These are phyloP conservation scores for Annona squamosa DNA, from an alignment of 164 flowering plant species.

Conservation along the genomic window DNA sequence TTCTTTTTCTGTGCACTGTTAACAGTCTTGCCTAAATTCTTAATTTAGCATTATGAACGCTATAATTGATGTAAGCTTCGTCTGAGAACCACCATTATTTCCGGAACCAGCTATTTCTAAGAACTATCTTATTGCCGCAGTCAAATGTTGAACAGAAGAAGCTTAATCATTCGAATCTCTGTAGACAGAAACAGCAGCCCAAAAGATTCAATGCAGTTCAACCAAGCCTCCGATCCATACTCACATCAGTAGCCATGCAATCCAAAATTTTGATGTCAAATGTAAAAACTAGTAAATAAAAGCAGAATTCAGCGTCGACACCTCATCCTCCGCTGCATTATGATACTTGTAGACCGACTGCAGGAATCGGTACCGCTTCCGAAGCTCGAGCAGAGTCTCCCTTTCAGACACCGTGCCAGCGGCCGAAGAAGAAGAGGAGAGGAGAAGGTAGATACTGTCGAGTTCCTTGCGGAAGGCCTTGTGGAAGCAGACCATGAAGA, in stretches of 20 bases:
- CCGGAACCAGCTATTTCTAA: not conserved
- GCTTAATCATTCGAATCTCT: too few species aligned
- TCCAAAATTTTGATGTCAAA: not conserved
- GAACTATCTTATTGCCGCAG: not conserved
- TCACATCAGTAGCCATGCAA: not conserved
- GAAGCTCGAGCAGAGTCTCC: slow-evolving; percentile 27
- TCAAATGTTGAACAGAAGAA: too few species aligned
- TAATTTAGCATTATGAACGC: too few species aligned
- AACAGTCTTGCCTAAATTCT: too few species aligned
- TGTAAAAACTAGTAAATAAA: too few species aligned
- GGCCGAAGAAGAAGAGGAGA: slow-evolving; percentile 13
- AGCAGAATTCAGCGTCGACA: slow-evolving; percentile 6
- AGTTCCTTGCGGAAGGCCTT: slow-evolving; percentile 61
- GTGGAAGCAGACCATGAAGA: slow-evolving; percentile 55
- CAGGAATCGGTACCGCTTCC: slow-evolving; percentile 45
- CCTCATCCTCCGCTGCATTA: slow-evolving; percentile 79
- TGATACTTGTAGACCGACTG: slow-evolving; percentile 55
- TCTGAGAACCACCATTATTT: too few species aligned
- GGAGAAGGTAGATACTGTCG: slow-evolving; percentile 26
- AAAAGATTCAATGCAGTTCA: not conserved
- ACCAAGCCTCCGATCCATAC: not conserved
- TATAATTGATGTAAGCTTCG: too few species aligned
- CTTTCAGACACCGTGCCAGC: slow-evolving; percentile 17
- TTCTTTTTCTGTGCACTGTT: too few species aligned
- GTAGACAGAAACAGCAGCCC: not conserved